Base-by-base conservation (phyloP, 2,329 filamentous ascomycete genomes). In the Hysterium pulicare region DNA sequence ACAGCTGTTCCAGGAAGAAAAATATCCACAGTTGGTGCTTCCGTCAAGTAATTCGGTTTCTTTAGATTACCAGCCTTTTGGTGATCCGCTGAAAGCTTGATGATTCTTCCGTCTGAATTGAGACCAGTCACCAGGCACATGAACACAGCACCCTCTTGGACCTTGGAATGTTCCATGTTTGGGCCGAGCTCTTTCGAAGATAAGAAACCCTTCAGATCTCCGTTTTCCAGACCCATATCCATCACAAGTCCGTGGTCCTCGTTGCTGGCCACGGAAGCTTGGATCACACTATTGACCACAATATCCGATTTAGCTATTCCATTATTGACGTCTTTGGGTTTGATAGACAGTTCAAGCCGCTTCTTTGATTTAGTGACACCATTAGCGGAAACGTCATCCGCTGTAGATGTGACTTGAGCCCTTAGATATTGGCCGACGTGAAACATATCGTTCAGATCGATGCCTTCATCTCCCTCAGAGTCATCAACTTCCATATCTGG, bases 221-320 rank as follows among this genome's bases (percentile, higher is more conserved):
- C 71, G 40, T 82, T 80, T 26, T 82, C 75, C 5, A 97, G 73
- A 15, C 89, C 89, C 28, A 97, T 70, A 54, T 96, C 89, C 89
- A 98, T 95, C 42, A 97, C 81, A 44, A 93, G 78, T 48, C 93
- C 93, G 59, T 95, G 90, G 57, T 98, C 94, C 67, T 98, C 91
- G n/a, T 94, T 85, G 66, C 91, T 98, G 38, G 79, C 70, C 20
- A 98, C 84, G 0, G 90, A 85, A 2, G 90, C 91, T 77, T 97
- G 94, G 16, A 97, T 73, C 34, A 87, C 90, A 50, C 75, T 77
- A 58, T 95, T 85, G 31, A 78, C 69, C 8, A 93, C 82, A 8
- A 96, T 68, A 55, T 89, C 88, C 31, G 85, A 81, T 51, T 81
- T 78, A 3, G 78, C 74, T 17, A 98, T 72, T 1, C 87, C 84